These are phyloP conservation scores for Rosa rugosa DNA, from an alignment of 306 rosid genomes.

Conservation along the genomic window DNA sequence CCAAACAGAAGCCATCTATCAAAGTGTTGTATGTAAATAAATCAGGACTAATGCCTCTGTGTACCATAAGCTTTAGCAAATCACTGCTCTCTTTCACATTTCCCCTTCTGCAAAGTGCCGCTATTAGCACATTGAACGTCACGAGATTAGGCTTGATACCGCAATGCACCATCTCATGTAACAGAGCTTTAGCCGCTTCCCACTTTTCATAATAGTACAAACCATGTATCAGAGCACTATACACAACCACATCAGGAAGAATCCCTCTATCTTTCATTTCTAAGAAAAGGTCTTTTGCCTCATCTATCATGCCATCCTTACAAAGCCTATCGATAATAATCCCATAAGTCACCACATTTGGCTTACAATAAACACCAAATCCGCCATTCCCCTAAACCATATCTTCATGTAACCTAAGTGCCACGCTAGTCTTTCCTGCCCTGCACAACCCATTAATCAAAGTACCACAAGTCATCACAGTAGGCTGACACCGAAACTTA, in stretches of 20 bases:
- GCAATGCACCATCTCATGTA: constrained; percentile 45
- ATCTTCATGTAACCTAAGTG: constrained; percentile 41
- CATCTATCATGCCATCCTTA: constrained; percentile 39
- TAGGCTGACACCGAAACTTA: constrained; percentile 36
- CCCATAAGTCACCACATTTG: constrained; percentile 29
- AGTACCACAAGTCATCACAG: constrained; percentile 32
- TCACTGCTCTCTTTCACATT: constrained; percentile 34
- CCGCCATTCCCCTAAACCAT: constrained; percentile 29
- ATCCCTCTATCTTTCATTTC: constrained; percentile 42
- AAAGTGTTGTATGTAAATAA: constrained; percentile 29
- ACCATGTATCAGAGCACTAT: constrained; percentile 45
- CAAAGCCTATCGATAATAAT: constrained; percentile 48
- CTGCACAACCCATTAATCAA: constrained; percentile 48
- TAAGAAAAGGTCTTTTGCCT: constrained; percentile 41
- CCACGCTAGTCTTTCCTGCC: constrained; percentile 29
- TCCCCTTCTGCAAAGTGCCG: constrained; percentile 37
- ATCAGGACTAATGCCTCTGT: constrained; percentile 34
- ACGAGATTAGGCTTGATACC: constrained; percentile 47
- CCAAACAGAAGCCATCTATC: constrained; percentile 45
- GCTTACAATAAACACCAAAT: constrained; percentile 30
- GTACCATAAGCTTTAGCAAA: constrained; percentile 35
- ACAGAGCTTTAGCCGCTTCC: constrained; percentile 39
- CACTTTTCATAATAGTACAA: constrained; percentile 37
- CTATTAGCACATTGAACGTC: constrained; percentile 39
- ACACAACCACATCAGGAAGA: constrained; percentile 35